Evolutionary conservation across 805 yeast species (phyloP).

Genomic region (Pichia heedii): DNA sequence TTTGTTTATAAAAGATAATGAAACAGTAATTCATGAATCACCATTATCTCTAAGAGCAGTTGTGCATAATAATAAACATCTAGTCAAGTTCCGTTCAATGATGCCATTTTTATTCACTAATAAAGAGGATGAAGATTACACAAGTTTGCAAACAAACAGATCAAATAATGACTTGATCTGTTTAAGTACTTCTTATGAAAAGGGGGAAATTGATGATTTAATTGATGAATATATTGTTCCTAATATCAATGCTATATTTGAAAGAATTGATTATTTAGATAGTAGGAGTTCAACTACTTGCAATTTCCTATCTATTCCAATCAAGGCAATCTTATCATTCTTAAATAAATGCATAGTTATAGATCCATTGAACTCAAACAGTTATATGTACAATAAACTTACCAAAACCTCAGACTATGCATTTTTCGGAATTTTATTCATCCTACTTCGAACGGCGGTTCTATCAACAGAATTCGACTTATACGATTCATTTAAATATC

Average conservation of each 20-base stretch:
- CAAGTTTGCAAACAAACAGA: too few species aligned
- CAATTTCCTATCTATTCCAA: constrained; percentile 8
- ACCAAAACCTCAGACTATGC: constrained; percentile 9
- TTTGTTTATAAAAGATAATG: background rate
- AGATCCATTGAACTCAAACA: background rate
- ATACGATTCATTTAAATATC: background rate
- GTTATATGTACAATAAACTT: constrained; percentile 7
- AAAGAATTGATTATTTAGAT: constrained; percentile 15
- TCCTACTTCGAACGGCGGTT: constrained; percentile 8
- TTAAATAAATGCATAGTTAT: background rate
- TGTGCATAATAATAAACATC: constrained; percentile 1
- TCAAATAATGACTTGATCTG: background rate
- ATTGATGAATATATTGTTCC: constrained; percentile 8
- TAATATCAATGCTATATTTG: constrained; percentile 15
- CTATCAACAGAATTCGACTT: constrained; percentile 4
- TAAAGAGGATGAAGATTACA: background rate
- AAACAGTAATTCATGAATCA: background rate
- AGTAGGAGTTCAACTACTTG: constrained; percentile 8
- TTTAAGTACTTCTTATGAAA: background rate
- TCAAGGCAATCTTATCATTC: background rate
- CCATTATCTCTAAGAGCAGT: constrained; percentile 2
- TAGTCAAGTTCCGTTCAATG: constrained; percentile 2
- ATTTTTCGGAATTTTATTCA: constrained; percentile 13
- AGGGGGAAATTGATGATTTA: constrained; percentile 2
- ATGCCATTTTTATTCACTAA: background rate